Conservation (phyloP, 2,329 filamentous ascomycete species). For the Trichoderma brevicompactum region DNA sequence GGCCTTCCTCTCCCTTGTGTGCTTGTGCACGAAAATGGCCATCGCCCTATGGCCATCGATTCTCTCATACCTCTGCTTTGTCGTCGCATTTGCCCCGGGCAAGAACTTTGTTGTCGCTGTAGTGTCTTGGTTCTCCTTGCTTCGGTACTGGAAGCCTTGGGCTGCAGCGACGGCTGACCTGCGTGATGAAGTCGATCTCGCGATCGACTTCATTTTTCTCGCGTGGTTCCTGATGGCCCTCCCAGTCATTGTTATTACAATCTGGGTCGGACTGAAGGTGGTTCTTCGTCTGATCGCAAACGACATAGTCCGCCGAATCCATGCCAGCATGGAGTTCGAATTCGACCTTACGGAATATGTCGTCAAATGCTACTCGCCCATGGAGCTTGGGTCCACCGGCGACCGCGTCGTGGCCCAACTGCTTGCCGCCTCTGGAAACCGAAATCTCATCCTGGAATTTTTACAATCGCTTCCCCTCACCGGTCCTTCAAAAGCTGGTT, state of each 20-base stretch:
- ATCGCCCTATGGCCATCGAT: conserved; percentile 18
- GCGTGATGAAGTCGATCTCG: conserved; percentile 20
- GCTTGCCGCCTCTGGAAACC: not conserved
- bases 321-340: conserved; percentile 22
- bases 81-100: conserved; percentile 15
- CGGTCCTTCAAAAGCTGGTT: not conserved
- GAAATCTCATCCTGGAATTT: not conserved
- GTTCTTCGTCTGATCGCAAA: conserved; percentile 19
- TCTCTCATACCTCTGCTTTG: conserved; percentile 21
- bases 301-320: conserved; percentile 22
- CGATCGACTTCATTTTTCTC: conserved; percentile 21
- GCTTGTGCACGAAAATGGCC: conserved; percentile 13
- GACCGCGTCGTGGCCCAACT: conserved; percentile 11
- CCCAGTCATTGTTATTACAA: conserved; percentile 24
- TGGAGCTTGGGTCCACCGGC: conserved; percentile 6
- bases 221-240: conserved; percentile 25
- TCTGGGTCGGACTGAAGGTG: conserved; percentile 7
- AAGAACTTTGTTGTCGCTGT: conserved; percentile 18
- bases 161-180: conserved; percentile 16
- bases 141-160: conserved; percentile 23
- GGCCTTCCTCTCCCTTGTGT: conserved; percentile 16
- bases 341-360: conserved; percentile 23
- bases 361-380: conserved; percentile 28
- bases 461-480: not conserved
- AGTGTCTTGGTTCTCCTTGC: conserved; percentile 25